These are phyloP conservation scores for Hypoxylon sp. DNA, from an alignment of 2,329 filamentous ascomycete genomes.

Conservation along the genomic window DNA sequence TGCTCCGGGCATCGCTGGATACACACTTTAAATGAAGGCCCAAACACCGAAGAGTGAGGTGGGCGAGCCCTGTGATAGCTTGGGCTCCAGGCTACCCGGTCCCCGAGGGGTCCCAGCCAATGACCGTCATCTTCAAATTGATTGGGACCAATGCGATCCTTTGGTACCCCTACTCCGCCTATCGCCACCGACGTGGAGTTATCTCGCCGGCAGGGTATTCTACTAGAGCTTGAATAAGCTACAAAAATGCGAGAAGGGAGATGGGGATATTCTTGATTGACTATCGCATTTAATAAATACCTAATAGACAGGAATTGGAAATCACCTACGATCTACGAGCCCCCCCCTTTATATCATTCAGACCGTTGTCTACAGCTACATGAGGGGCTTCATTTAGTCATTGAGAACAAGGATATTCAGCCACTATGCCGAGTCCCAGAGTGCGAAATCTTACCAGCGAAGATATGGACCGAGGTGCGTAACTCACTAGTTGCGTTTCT, in stretches of 20 bases:
- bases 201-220: background rate
- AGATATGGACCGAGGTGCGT: constrained; percentile 2
- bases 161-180: background rate
- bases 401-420: background rate
- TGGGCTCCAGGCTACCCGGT: constrained; percentile 2
- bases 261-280: background rate
- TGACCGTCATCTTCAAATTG: background rate
- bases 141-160: background rate
- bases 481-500: constrained; percentile 1
- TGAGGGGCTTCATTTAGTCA: background rate
- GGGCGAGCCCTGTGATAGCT: background rate
- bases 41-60: constrained; percentile 1
- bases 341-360: background rate
- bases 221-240: background rate
- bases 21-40: background rate
- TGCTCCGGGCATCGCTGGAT: background rate
- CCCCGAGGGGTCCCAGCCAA: constrained; percentile 1
- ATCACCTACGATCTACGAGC: background rate
- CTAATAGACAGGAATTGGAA: background rate
- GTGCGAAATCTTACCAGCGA: constrained; percentile 2
- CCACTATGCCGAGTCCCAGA: background rate
- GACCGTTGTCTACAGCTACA: background rate
- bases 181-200: constrained; percentile 2
- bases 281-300: background rate
- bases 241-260: background rate